Percentiles rank a stretch among this genome's conserved stretches.
These are phyloP conservation scores for Diaporthe velutina DNA, from an alignment of 2,329 filamentous ascomycete species.

Conservation along the genomic window DNA sequence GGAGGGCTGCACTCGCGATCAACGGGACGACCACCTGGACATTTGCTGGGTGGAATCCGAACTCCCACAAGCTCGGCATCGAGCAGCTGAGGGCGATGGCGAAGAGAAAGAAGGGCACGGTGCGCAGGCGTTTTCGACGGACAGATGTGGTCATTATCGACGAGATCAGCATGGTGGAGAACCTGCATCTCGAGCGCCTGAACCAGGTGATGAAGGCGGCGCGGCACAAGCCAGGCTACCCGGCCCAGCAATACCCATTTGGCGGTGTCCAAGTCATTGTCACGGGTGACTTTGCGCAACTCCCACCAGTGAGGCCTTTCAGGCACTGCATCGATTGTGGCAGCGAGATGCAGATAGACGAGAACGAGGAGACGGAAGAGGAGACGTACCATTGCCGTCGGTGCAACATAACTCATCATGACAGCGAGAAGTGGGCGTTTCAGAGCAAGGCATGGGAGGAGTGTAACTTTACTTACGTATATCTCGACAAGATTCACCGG, in stretches of 20 bases:
- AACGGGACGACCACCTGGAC: conserved; percentile 68
- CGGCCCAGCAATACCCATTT: conserved; percentile 45
- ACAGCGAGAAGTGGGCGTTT: conserved; percentile 73
- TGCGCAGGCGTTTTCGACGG: conserved; percentile 50
- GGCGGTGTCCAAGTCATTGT: conserved; percentile 67
- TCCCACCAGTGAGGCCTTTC: conserved; percentile 72
- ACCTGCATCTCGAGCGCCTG: conserved; percentile 64
- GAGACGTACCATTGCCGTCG: conserved; percentile 48
- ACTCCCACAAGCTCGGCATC: conserved; percentile 57
- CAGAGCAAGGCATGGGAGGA: conserved; percentile 66
- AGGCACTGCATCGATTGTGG: conserved; percentile 64
- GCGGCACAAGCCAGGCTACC: conserved; percentile 35
- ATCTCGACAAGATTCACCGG: conserved; percentile 68
- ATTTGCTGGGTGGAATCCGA: conserved; percentile 68
- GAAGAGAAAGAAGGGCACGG: conserved; percentile 44
- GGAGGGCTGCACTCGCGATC: conserved; percentile 69
- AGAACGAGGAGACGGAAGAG: too few relatives aligned
- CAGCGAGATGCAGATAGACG: conserved; percentile 44
- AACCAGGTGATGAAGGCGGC: conserved; percentile 60
- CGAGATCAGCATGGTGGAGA: conserved; percentile 76
- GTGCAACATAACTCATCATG: conserved; percentile 52
- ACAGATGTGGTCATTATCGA: conserved; percentile 74
- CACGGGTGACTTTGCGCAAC: conserved; percentile 71
- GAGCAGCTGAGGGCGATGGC: conserved; percentile 49
- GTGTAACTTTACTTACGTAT: conserved; percentile 65